Evolutionary conservation across 257 asterid species (phyloP).

Genomic region (Nicotiana otophora): DNA sequence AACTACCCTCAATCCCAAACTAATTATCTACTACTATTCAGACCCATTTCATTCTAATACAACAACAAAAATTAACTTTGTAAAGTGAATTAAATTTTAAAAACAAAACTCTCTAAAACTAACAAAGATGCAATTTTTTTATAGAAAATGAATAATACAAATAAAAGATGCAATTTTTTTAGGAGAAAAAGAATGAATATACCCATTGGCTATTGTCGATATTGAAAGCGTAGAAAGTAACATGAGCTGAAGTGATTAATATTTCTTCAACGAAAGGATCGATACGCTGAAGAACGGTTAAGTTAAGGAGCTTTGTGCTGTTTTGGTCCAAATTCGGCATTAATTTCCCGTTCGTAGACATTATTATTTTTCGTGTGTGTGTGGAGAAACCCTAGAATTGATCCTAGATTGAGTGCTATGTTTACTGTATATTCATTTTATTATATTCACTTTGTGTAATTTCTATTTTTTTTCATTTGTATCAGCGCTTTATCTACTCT

Average conservation of each 20-base stretch:
- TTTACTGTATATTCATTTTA: no score
- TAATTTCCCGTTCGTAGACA: conserved; percentile 42
- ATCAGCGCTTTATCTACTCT: no score
- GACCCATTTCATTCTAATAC: not conserved
- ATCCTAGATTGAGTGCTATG: not conserved
- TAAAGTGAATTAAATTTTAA: no score
- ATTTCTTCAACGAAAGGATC: conserved; percentile 81
- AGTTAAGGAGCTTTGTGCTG: conserved; percentile 60
- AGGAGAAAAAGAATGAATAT: not conserved
- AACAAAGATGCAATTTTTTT: not conserved
- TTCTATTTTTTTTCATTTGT: no score
- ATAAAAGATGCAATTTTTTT: no score
- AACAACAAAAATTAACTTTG: no score
- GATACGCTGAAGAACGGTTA: conserved; percentile 79
- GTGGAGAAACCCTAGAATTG: not conserved
- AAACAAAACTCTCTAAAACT: no score
- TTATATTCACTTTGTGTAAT: no score
- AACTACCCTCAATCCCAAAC: not conserved
- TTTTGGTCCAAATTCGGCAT: conserved; percentile 73
- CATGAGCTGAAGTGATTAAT: conserved; percentile 72
- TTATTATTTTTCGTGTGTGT: not conserved
- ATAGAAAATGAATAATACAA: not conserved
- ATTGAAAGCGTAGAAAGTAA: conserved; percentile 61
- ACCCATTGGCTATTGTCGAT: conserved; percentile 75
- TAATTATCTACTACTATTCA: not conserved